Conservation (phyloP, 2,329 filamentous ascomycete genomes). For the Stemphylium beticola region DNA sequence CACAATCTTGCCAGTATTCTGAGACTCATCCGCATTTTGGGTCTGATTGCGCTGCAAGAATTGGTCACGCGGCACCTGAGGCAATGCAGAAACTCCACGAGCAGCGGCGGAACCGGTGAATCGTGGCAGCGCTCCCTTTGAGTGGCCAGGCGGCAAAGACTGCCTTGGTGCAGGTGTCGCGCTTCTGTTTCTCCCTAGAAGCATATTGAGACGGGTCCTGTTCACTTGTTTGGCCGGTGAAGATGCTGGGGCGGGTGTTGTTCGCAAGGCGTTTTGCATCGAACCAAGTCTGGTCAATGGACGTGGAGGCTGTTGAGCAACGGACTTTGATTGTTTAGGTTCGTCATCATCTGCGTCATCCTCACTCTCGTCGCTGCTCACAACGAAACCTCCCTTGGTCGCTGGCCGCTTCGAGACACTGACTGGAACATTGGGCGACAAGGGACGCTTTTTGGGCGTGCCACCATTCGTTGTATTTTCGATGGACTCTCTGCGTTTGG, state of each 20-base stretch:
- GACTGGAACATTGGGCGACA: neutral
- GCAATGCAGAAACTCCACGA: neutral
- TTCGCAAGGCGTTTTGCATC: neutral
- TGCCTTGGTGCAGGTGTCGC: neutral
- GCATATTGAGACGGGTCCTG: constrained; percentile 5
- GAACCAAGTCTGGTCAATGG: neutral
- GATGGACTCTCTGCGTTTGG: neutral
- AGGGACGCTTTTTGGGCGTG: neutral
- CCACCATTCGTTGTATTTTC: neutral
- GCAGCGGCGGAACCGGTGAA: neutral
- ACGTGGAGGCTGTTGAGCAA: no score
- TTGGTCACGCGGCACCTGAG: neutral
- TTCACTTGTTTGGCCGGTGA: constrained; percentile 6
- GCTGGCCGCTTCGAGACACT: constrained; percentile 8
- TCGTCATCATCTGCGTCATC: neutral
- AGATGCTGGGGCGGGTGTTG: neutral
- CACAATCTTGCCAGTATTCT: neutral
- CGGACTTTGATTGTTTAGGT: neutral
- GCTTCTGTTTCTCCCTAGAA: constrained; percentile 4
- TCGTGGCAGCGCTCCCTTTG: neutral
- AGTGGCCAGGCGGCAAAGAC: neutral
- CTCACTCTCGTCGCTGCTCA: constrained; percentile 14
- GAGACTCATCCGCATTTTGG: neutral
- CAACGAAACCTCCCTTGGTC: constrained; percentile 15
- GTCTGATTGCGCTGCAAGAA: neutral